Conservation (phyloP, 352 stramenopile species). For the Blastocystis sp. region DNA sequence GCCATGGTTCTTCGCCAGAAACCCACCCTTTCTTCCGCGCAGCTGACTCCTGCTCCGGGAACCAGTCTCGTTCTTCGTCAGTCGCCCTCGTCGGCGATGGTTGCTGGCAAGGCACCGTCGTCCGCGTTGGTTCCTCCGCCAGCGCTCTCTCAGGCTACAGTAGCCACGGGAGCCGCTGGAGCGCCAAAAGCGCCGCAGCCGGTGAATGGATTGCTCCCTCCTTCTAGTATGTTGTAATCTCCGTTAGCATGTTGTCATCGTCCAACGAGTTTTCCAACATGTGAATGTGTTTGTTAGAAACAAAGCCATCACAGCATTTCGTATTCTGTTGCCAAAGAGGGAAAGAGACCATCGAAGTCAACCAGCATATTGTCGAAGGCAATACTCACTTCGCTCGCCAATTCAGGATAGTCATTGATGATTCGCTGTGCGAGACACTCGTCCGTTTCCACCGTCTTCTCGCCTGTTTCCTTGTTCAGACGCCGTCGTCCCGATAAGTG, state of each 20-base stretch:
- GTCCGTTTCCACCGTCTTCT: slow-evolving; percentile 26
- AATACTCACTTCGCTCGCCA: slow-evolving; percentile 3
- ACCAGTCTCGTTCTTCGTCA: not conserved
- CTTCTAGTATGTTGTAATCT: not conserved
- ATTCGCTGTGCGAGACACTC: not conserved
- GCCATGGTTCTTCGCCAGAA: slow-evolving; percentile 36
- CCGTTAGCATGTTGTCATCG: slow-evolving; percentile 19
- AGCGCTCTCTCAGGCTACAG: not conserved
- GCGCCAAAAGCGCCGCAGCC: not conserved
- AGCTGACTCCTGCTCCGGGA: too few relatives aligned
- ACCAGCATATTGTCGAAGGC: slow-evolving; percentile 36
- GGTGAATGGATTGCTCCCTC: not conserved
- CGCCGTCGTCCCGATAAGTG: slow-evolving; percentile 17
- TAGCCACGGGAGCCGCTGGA: not conserved
- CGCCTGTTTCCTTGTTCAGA: not conserved
- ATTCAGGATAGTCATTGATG: slow-evolving; percentile 5
- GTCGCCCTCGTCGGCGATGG: not conserved
- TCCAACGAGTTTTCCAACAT: slow-evolving; percentile 1
- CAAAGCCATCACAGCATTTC: not conserved
- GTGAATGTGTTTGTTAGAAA: slow-evolving; percentile 6
- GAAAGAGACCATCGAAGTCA: slow-evolving; percentile 11
- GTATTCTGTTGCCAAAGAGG: not conserved
- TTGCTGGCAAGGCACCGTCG: not conserved
- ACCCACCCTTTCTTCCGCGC: not conserved
- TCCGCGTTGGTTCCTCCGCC: not conserved